A percentile compares a stretch with the other conserved stretches of the same genome.
phyloP scores from a whole-genome alignment of 108 stramenopile species.

The Cyclostephanos tholiformis region DNA sequence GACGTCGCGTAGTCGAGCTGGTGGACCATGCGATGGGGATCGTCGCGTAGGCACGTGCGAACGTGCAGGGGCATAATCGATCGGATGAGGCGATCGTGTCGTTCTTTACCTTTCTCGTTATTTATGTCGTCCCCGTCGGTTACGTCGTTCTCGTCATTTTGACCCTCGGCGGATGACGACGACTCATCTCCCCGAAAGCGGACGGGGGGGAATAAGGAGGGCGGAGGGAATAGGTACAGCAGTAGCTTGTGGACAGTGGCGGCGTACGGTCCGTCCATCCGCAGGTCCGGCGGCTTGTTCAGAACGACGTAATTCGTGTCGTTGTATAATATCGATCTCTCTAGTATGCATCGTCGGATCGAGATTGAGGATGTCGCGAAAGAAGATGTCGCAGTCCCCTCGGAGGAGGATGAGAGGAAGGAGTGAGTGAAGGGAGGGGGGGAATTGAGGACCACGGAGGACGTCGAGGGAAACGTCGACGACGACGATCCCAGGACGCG shows the following conservation, averaged over 20 bases:
- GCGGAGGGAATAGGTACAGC: conserved; percentile 79
- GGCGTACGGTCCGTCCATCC: conserved; percentile 83
- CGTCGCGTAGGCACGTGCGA: conserved; percentile 64
- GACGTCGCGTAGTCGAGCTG: conserved; percentile 90
- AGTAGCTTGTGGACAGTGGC: conserved; percentile 81
- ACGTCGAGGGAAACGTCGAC: too few relatives aligned
- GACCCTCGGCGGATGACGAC: background rate
- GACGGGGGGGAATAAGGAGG: conserved; percentile 24
- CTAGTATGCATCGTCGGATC: conserved; percentile 17
- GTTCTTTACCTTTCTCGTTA: conserved; percentile 2
- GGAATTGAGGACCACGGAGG: background rate
- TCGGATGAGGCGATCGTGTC: conserved; percentile 31
- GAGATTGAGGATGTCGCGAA: background rate
- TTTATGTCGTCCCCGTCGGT: background rate
- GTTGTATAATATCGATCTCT: conserved; percentile 55
- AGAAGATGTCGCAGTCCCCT: conserved; percentile 6
- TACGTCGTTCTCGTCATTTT: background rate
- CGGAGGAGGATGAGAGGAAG: background rate
- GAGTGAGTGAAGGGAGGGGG: background rate
- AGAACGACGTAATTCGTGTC: conserved; percentile 69
- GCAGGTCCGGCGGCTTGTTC: conserved; percentile 86
- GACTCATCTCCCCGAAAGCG: too few relatives aligned
- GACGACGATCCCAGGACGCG: conserved; percentile 26
- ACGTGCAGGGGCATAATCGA: conserved; percentile 42
- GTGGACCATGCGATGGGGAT: conserved; percentile 79